Percentiles rank a stretch among this genome's conserved stretches.
These are phyloP conservation scores for Nakataea oryzae DNA, from an alignment of 2,329 filamentous ascomycete genomes.

Conservation along the genomic window DNA sequence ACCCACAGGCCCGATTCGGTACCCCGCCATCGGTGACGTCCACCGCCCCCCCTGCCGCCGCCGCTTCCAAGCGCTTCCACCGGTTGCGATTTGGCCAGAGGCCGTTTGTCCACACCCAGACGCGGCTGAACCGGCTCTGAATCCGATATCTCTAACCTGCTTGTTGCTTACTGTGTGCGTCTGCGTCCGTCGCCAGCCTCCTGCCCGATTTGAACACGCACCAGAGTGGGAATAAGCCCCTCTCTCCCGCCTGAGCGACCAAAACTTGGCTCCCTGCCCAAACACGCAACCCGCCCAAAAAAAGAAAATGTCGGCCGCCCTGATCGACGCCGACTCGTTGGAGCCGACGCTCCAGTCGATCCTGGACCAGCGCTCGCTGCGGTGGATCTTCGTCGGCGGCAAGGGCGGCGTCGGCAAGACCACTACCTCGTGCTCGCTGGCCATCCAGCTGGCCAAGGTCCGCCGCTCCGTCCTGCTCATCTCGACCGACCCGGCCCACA, in stretches of 20 bases:
- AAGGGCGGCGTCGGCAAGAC: slow-evolving; percentile 99
- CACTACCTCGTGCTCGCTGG: slow-evolving; percentile 96
- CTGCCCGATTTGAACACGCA: not conserved
- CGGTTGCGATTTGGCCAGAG: not conserved
- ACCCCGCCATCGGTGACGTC: not conserved
- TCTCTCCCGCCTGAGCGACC: no score
- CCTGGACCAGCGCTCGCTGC: slow-evolving; percentile 86
- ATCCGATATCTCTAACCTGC: no score
- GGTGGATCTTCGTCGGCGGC: slow-evolving; percentile 98
- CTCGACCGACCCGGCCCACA: slow-evolving; percentile 96
- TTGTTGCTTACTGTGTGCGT: not conserved
- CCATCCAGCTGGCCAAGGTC: slow-evolving; percentile 91
- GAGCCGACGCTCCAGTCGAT: slow-evolving; percentile 91
- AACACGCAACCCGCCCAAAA: no score
- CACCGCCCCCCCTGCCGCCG: not conserved
- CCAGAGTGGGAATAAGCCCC: not conserved
- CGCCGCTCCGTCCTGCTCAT: slow-evolving; percentile 95
- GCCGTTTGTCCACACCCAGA: not conserved
- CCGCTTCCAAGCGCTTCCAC: not conserved
- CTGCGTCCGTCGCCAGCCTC: not conserved
- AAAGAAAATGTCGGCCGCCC: slow-evolving; percentile 25
- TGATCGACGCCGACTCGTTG: slow-evolving; percentile 57
- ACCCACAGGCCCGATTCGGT: not conserved
- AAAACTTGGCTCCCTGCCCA: no score
- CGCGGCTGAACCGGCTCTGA: not conserved